Base-by-base conservation (phyloP, 257 asterid genomes). In the Nicotiana attenuata region DNA sequence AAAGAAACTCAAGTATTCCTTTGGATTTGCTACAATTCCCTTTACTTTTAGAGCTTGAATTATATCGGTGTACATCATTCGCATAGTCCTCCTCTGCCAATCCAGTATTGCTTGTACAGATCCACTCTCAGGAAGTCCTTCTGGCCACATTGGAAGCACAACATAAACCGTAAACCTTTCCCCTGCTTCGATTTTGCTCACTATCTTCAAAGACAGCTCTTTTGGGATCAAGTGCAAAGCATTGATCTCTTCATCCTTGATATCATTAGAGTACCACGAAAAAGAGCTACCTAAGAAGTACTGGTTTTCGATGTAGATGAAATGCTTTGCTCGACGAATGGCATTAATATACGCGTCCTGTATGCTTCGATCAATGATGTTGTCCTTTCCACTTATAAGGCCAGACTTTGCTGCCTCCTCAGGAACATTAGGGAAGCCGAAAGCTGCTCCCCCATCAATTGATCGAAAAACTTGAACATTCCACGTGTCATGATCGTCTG, bases 121-220 rank as follows among this genome's bases (percentile, higher is more conserved):
- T 71, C 35, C 78, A 66, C 78, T 65, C 66, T 66, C 78, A 47
- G 83, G 83, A 16, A 66, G 75, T 6, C 83, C 83, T 20, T 81
- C 83, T 10, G 83, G 83, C 79, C 83, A 81, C 83, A 81, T 81
- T 19, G 83, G 83, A 60, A 81, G 55, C 60, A 66, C 83, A 66
- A 81, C 55, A 66, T 81, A 81, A 38, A 20, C 83, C 10, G 83
- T 65, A 45, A 71, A 71, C 78, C 78, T 71, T 71, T 71, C 78
- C 59, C 78, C 78, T 71, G 59, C 59, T 71, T 71, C 78, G 16
- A 71, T 71, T 50, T 71, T 71, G 35, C 35, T 71, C 0, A 71
- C 13, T 71, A 71, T 65, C 78, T 81, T 81, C 50, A 81, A 52
- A 28, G 79, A 66, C 16, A 81, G 53, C 56, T 81, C 83, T 67